Evolutionary conservation across 176 grass and related monocot genomes (phyloP), one percentile per base, ranked within the genome.

Genomic region (Ananas comosus): DNA sequence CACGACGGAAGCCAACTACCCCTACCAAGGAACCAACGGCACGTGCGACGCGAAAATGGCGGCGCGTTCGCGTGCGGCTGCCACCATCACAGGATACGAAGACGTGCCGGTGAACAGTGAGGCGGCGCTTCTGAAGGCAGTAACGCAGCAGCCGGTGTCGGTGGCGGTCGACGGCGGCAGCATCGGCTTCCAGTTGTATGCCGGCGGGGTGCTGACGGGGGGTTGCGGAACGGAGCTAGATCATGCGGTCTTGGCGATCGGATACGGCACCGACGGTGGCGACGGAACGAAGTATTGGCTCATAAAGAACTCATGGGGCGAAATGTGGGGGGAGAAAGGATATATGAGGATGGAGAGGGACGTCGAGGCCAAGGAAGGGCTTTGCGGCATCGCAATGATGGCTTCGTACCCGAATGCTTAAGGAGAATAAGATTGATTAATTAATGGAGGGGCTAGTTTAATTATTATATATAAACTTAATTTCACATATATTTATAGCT

Each of bases 31-130:
- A 19, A 33, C 19, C n/a, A 81, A 88, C 78, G 73, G 74, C 12
- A 14, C 66, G 13, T 84, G 81, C 78, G 61, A 63, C 12, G 51
- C 72, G 9, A 47, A 28, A 14, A 66, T 48, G 48, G 21, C 70
- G 28, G 28, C 9, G 22, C 47, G 8, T 57, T 58, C 27, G 1
- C 3, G 28, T 3, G 28, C 33, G 0, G 63, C 53, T 0, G 74
- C 49, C 2, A 54, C 81, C 66, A 81, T 84, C 69, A 70, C 48
- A 0, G 78, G 86, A 1, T 65, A 81, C 77, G 78, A 84, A 68
- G 78, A 88, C 78, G 86, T 88, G 73, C 86, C 86, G 0, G 25
- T 10, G 13, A 78, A 88, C 70, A 53, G 80, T 78, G 86, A 88
- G 76, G 51, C 14, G 0, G 74, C 86, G 48, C 74, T 88, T 11